Conservation (phyloP, 129 eudicot species). For the Glebionis coronaria region DNA sequence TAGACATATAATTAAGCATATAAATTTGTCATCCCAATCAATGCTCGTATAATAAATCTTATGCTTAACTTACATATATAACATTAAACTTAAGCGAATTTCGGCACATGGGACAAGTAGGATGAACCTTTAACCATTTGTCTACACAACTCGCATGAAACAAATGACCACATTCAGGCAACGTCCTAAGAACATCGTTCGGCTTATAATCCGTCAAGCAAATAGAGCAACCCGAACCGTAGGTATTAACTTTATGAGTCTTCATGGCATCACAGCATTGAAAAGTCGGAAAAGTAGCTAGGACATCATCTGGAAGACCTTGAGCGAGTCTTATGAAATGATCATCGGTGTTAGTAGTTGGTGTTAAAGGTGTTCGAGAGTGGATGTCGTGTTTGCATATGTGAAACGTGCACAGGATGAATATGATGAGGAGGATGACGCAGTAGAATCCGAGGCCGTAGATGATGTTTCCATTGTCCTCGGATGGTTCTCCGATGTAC, state of each 20-base stretch:
- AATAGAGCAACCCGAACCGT: constrained; percentile 29
- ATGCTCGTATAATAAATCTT: neutral
- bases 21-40: too few relatives aligned
- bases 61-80: neutral
- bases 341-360: neutral
- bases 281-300: constrained; percentile 26
- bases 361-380: neutral
- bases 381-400: constrained; percentile 21
- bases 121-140: constrained; percentile 42
- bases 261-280: constrained; percentile 16
- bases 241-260: neutral
- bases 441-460: constrained; percentile 27
- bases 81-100: constrained; percentile 19
- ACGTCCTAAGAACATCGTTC: constrained; percentile 32
- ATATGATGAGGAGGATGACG: constrained; percentile 25
- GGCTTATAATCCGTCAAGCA: constrained; percentile 44
- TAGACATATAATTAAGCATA: too few relatives aligned
- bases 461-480: neutral
- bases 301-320: constrained; percentile 24
- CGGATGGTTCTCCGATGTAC: neutral
- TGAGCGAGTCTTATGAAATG: constrained; percentile 4
- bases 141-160: constrained; percentile 45
- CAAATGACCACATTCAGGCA: constrained; percentile 46
- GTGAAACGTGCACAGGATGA: constrained; percentile 25
- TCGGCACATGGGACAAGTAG: constrained; percentile 53